Conservation (phyloP, 2,329 filamentous ascomycete species). For the Hymenoscyphus fructigenus region DNA sequence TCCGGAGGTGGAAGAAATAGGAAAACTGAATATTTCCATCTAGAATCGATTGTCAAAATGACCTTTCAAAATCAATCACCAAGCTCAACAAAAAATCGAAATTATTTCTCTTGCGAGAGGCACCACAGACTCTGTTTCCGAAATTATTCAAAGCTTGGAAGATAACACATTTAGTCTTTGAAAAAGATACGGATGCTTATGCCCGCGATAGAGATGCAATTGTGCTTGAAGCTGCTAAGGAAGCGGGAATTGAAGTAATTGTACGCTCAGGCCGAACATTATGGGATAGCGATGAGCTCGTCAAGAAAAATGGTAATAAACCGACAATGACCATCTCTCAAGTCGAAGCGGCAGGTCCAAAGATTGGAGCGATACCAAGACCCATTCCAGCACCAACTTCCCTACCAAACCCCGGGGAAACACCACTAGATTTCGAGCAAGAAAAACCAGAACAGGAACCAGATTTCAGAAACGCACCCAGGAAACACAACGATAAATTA, state of each 20-base stretch:
- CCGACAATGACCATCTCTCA: slow-evolving; percentile 75
- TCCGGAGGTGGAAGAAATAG: background rate
- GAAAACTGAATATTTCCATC: background rate
- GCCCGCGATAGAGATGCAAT: slow-evolving; percentile 61
- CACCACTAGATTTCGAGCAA: slow-evolving; percentile 58
- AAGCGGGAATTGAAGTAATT: slow-evolving; percentile 69
- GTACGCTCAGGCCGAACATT: slow-evolving; percentile 64
- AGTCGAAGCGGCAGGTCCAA: slow-evolving; percentile 61
- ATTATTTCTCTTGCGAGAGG: slow-evolving; percentile 70
- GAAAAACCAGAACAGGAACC: slow-evolving; percentile 49
- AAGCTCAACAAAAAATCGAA: slow-evolving; percentile 70
- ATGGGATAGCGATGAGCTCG: slow-evolving; percentile 71
- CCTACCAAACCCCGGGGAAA: slow-evolving; percentile 65
- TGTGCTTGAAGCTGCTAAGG: slow-evolving; percentile 57
- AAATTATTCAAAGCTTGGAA: slow-evolving; percentile 74
- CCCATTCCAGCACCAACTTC: slow-evolving; percentile 59
- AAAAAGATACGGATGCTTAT: slow-evolving; percentile 77
- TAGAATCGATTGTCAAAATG: slow-evolving; percentile 70
- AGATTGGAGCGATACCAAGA: slow-evolving; percentile 59
- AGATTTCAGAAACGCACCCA: slow-evolving; percentile 60
- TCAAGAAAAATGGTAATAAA: slow-evolving; percentile 63
- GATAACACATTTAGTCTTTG: slow-evolving; percentile 74
- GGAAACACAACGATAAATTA: slow-evolving; percentile 53
- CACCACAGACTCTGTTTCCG: slow-evolving; percentile 67
- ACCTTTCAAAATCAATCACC: slow-evolving; percentile 65